Evolutionary conservation across 2,329 filamentous ascomycete genomes (phyloP).

Genomic region (Talaromyces sp.): DNA sequence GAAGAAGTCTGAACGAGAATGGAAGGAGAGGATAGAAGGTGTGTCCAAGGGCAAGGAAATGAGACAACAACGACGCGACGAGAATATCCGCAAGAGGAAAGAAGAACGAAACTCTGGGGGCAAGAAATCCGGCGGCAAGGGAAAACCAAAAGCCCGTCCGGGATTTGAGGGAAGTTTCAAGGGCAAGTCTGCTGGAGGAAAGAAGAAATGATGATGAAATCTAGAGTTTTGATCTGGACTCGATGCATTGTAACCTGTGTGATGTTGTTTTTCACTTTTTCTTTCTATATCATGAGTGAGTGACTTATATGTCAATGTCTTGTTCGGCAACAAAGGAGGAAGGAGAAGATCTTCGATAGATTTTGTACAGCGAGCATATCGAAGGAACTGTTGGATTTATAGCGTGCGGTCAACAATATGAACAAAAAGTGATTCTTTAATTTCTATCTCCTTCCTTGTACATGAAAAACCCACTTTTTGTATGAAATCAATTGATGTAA

Average conservation of each 20-base stretch:
- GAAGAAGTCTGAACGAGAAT: conserved; percentile 86
- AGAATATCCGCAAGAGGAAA: conserved; percentile 66
- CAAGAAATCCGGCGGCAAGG: conserved; percentile 26
- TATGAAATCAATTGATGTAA: neutral
- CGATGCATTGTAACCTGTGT: neutral
- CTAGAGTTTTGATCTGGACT: neutral
- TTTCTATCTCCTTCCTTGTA: neutral
- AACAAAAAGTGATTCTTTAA: neutral
- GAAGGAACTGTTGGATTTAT: neutral
- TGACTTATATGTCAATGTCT: neutral
- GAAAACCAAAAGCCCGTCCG: conserved; percentile 51
- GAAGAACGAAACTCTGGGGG: conserved; percentile 59
- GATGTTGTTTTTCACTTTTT: neutral
- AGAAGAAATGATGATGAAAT: conserved; percentile 14
- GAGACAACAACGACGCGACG: conserved; percentile 75
- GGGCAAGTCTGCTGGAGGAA: conserved; percentile 43
- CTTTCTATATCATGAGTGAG: neutral
- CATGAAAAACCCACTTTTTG: neutral
- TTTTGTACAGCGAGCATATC: neutral
- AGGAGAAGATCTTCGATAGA: neutral
- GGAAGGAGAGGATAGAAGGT: conserved; percentile 66
- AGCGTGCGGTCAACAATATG: neutral
- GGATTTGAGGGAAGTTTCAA: conserved; percentile 70
- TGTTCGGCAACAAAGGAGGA: neutral
- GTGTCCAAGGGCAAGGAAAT: conserved; percentile 71